Evolutionary conservation across 768 basidiomycete species (phyloP).

Genomic region (Collybia nuda): DNA sequence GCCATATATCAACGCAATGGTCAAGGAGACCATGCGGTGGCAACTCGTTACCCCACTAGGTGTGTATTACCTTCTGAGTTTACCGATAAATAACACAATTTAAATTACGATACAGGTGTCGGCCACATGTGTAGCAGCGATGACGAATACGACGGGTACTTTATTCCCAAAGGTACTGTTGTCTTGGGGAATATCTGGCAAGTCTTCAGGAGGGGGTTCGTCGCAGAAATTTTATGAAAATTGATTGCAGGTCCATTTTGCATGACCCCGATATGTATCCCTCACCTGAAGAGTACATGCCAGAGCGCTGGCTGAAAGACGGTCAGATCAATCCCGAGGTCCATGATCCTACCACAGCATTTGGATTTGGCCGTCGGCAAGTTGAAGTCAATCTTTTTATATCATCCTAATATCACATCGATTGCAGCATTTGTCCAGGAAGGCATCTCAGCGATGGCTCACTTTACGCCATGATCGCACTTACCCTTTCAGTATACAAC

Average conservation of each 20-base stretch:
- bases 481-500: no score
- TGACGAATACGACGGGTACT: conserved; percentile 10
- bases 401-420: no score
- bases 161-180: conserved; percentile 13
- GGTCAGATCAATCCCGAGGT: conserved; percentile 1
- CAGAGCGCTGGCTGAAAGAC: conserved; percentile 7
- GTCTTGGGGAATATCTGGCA: conserved; percentile 12
- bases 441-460: no score
- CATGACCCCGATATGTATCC: conserved; percentile 7
- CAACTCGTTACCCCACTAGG: conserved; percentile 11
- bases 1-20: conserved; percentile 34
- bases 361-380: conserved; percentile 9
- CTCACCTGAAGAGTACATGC: conserved; percentile 7
- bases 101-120: conserved; percentile 1
- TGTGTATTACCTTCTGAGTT: no score
- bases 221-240: background rate
- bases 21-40: conserved; percentile 38
- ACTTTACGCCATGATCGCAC: no score
- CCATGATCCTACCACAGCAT: conserved; percentile 4
- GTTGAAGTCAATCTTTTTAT: no score
- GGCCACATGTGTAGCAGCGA: conserved; percentile 8
- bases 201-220: background rate
- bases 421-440: no score
- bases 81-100: no score
- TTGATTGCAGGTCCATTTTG: background rate